Base-by-base conservation (phyloP, 805 yeast species). In the Candida railenensis region DNA sequence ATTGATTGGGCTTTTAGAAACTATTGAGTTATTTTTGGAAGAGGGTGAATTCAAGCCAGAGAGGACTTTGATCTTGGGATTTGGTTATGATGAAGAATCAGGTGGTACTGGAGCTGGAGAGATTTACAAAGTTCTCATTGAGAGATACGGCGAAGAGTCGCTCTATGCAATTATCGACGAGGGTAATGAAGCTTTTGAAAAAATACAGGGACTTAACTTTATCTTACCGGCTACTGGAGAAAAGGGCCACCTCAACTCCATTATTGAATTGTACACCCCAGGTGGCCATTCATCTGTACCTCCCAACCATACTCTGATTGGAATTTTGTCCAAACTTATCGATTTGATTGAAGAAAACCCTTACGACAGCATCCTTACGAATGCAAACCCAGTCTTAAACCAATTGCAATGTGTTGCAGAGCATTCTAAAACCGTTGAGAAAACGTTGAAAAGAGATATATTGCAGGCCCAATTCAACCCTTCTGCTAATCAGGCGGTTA, bases 231-330 rank as follows among this genome's bases (percentile, higher is more conserved):
- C 73, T 11, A 71, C 77, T 2, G 73, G 77, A 9, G 82, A 77
- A 52, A 77, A 77, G 56, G 82, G 82, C 0, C 65, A 70, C 46
- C 48, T 74, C 34, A 67, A 77, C 54, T 55, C 76, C 1, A 50
- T 58, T n/a, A 62, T 77, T 37, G 69, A 65, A 19, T 55, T 77
- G 33, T 66, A 53, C 39, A 69, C 77, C 4, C 76, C 75, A 3
- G 82, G 81, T 20, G 81, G 81, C 0, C 82, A 77, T 55, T 74
- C 80, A 0, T 71, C 78, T 0, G 59, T 76, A 16, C 81, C 82
- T 3, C 80, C 78, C 15, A 60, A 65, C 18, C 78, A 76, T 54
- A 76, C 81, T 0, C 58, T 73, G 1, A 76, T 77, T 53, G 81
- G 82, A 0, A 63, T 76, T 2, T 59, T 76, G 57, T 65, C 78